Evolutionary conservation across 2,329 filamentous ascomycete genomes (phyloP), one percentile per base, ranked within the genome.

Genomic region (Sarocladiaceae sp.): DNA sequence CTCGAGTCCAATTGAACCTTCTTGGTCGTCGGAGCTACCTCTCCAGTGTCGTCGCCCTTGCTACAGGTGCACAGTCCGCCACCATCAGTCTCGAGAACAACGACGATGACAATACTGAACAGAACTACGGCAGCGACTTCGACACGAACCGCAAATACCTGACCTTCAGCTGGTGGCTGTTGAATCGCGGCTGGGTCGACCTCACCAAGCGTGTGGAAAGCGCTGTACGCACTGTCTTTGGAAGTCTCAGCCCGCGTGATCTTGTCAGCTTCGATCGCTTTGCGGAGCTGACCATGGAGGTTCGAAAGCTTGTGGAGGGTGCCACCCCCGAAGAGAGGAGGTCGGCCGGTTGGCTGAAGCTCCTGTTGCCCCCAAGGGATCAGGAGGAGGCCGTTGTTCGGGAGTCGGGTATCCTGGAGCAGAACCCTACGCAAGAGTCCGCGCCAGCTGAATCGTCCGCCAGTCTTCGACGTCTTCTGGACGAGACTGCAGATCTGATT

Each of bases 131-230:
- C 40, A 93, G 88, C 67, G 94, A 99, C 68, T 97, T 96, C 60
- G 92, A 97, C 68, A 96, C 91, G 29, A 99, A 99, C 70, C 81
- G 92, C 60, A 88, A 89, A 64, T 99, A 97, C 65, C 77, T 99
- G 47, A 95, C 92, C 36, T 96, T 97, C 67, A 96, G 90, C 71
- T 99, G 94, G 94, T 99, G 93, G 92, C 74, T 99, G 44, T 77
- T 99, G 46, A 93, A 99, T 70, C 83, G 84, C 58, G 94, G 94
- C 39, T 97, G 91, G 85, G 83, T 84, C 58, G 83, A 91, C 53
- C 74, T 97, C 53, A 87, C 91, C 79, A 77, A 83, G 53, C 87
- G 86, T 57, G 92, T 99, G 46, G 85, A 91, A 64, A 74, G 76
- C n/a, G 91, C 91, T 3, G 94, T 99, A 22, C 86, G 87, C 60